Base-by-base conservation (phyloP, 495 filamentous ascomycete species). In the Penicillium pancosmium region DNA sequence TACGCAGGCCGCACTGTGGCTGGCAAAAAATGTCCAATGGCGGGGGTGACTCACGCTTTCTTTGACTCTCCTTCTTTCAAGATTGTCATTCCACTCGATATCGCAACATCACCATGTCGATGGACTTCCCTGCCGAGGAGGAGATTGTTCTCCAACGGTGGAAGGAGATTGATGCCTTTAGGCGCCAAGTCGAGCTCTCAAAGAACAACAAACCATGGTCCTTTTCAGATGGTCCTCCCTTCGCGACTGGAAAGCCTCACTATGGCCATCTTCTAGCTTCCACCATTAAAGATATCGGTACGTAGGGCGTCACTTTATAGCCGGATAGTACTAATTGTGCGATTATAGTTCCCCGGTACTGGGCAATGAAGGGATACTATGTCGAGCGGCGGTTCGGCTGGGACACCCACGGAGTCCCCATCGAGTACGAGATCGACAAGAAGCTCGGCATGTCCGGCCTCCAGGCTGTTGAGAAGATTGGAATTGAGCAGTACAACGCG, bases 361-460 rank as follows among this genome's bases (percentile, higher is more conserved):
- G 94, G 94, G 92, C 92, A 35, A 97, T 96, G 92, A 96, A 95
- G 73, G 94, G 94, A 12, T 86, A 87, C 67, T 87, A 93, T 78
- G 93, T 98, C 25, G 82, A 82, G 65, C 75, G 82, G 50, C 75
- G 86, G 40, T 89, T 89, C 64, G 86, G 86, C 41, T 89, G 86
- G 94, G 94, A 98, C 70, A 97, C 94, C 16, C 94, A 98, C 71
- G 94, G 94, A 55, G 77, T 98, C 23, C 94, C 94, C 9, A 92
- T 98, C 60, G 94, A 98, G 73, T 90, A 97, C 70, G 94, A 98
- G 78, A 98, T 98, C 63, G 94, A 98, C 82, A 97, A 98, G 85
- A 94, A 95, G 73, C 82, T 97, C 52, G 88, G 89, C 23, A 91
- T 96, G 68, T 91, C 90, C 44, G 94, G 91, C 25, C 88, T 89